Base-by-base conservation (phyloP, 768 basidiomycete species). In the Russula olivacea region DNA sequence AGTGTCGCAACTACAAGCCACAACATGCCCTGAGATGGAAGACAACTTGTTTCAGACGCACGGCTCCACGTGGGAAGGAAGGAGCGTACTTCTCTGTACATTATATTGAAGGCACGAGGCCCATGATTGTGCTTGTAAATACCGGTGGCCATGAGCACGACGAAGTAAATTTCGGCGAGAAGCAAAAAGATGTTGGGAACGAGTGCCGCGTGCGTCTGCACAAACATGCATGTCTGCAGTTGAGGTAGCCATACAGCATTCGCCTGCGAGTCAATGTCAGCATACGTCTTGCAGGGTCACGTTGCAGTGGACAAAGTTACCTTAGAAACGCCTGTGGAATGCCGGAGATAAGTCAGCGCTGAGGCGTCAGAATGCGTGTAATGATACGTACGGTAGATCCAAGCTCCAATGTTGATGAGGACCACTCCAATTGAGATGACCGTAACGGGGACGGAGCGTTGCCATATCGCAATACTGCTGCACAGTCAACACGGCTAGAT, bases 391-490 rank as follows among this genome's bases (percentile, higher is more conserved):
- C 66, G 51, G 21, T 47, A 49, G n/a, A 66, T 36, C 63, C 66
- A 66, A 47, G 50, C 41, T 21, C 49, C 63, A 21, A 61, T 1
- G 17, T 66, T 66, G 17, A 43, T 21, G 19, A 50, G 2, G 21
- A 59, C 34, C 11, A 65, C 15, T 9, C 23, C 36, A 17, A 8
- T 12, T 2, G 55, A 55, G 36, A 66, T 2, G 9, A 21, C 8
- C 1, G 19, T 47, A 10, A 60, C 38, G 17, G 41, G 23, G 12
- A 38, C 11, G 4, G 54, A 56, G 2, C 58, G 48, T 45, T 66
- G 53, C 66, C 66, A 66, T 40, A 66, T 30, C 25, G 66, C 66
- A 17, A 66, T 28, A 28, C 66, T 66, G 28, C 23, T 8, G 11
- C 25, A 12, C 11, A 7, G 47, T 54, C 25, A 53, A 34, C 45